Conservation (phyloP, 73 alveolate genomes). For the Symbiodinium pilosum region DNA sequence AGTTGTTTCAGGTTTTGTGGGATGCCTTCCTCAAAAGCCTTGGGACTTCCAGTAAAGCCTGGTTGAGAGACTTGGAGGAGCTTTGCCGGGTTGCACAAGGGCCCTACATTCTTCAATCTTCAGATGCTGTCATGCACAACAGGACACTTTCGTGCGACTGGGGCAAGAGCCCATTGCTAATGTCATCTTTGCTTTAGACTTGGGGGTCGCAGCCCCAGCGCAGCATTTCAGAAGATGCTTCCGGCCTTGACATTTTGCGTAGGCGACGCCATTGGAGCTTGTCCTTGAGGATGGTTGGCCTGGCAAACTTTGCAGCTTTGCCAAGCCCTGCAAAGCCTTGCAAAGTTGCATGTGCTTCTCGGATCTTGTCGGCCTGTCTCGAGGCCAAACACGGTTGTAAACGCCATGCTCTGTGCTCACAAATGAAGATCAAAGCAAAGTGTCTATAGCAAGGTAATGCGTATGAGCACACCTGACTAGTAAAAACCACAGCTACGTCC, state of each 20-base stretch:
- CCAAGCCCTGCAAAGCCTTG: not conserved
- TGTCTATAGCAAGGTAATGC: too few relatives aligned
- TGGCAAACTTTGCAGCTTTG: not conserved
- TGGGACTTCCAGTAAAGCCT: not conserved
- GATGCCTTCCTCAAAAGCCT: slow-evolving; percentile 70
- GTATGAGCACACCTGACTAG: not conserved
- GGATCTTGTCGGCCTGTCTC: too few relatives aligned
- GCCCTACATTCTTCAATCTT: not conserved
- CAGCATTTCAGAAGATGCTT: not conserved
- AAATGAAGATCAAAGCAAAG: too few relatives aligned
- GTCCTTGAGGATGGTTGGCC: not conserved
- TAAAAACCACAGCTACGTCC: not conserved
- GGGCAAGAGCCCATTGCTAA: not conserved
- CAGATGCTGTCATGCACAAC: not conserved
- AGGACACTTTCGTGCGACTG: not conserved
- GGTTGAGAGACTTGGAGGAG: slow-evolving; percentile 6
- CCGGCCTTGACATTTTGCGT: not conserved
- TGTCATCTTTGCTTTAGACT: not conserved
- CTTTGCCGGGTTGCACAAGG: too few relatives aligned
- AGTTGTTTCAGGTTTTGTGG: slow-evolving; percentile 26
- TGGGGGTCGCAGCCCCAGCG: not conserved
- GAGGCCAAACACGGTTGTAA: too few relatives aligned
- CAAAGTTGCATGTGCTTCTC: not conserved
- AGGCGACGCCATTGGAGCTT: not conserved
- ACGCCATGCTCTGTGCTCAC: too few relatives aligned